These are phyloP conservation scores for Coriaria nepalensis DNA, from an alignment of 306 rosid genomes.

Conservation along the genomic window DNA sequence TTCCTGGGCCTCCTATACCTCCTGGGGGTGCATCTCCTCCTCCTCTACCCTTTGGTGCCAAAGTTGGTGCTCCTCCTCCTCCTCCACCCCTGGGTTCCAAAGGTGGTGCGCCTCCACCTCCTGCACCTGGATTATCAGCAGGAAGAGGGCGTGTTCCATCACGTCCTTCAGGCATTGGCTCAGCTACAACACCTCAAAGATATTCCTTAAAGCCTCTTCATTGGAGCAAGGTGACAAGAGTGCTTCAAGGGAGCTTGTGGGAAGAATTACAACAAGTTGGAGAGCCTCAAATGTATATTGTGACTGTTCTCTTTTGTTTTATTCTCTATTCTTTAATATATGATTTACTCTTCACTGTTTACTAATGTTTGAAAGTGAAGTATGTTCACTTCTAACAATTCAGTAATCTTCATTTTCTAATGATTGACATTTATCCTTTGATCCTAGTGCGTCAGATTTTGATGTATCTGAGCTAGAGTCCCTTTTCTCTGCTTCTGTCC, in stretches of 20 bases:
- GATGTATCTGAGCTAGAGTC: conserved; percentile 86
- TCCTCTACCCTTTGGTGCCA: neutral
- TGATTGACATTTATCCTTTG: conserved; percentile 12
- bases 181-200: conserved; percentile 31
- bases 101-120: conserved; percentile 41
- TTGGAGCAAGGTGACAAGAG: conserved; percentile 95
- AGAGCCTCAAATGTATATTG: conserved; percentile 74
- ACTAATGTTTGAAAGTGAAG: too few species aligned
- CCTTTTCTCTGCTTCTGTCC: conserved; percentile 78
- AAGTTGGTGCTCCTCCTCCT: conserved; percentile 6
- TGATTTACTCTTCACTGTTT: conserved; percentile 4
- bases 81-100: conserved; percentile 50
- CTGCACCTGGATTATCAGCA: conserved; percentile 25
- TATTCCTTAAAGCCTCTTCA: conserved; percentile 86
- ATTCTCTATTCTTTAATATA: conserved; percentile 5
- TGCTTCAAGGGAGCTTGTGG: conserved; percentile 93
- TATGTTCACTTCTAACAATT: neutral
- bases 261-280: conserved; percentile 84
- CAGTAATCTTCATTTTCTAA: conserved; percentile 1
- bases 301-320: conserved; percentile 19
- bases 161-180: conserved; percentile 41
- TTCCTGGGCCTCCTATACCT: conserved; percentile 28
- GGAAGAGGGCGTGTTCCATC: conserved; percentile 78
- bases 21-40: conserved; percentile 10
- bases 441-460: conserved; percentile 75